A percentile compares a stretch with the other conserved stretches of the same genome.
Evolutionary conservation across 2,329 filamentous ascomycete species (phyloP).

Genomic region (Stagonosporopsis rhizophila): DNA sequence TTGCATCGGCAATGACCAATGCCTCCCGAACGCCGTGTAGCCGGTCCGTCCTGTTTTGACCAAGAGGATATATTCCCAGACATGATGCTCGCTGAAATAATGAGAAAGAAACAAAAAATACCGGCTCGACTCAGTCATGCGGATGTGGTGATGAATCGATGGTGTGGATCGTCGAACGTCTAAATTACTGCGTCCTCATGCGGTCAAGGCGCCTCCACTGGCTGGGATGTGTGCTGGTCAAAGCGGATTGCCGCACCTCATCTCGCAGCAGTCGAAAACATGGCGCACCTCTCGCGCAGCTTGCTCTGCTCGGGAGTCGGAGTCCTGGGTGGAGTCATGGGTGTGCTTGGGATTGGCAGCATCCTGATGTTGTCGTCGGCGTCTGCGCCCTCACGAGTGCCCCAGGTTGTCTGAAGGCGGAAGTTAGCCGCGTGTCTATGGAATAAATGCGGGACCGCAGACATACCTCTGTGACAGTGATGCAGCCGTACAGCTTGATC

Average conservation of each 20-base stretch:
- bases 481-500: conserved; percentile 88
- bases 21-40: conserved; percentile 42
- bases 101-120: conserved; percentile 21
- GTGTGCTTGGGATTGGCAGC: conserved; percentile 44
- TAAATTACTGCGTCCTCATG: conserved; percentile 46
- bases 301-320: conserved; percentile 44
- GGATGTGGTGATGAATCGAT: conserved; percentile 28
- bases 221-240: conserved; percentile 29
- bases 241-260: conserved; percentile 37
- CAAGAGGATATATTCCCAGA: conserved; percentile 36
- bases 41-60: conserved; percentile 42
- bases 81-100: conserved; percentile 33
- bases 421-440: conserved; percentile 27
- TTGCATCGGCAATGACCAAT: conserved; percentile 29
- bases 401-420: conserved; percentile 81
- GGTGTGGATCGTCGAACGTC: conserved; percentile 41
- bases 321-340: conserved; percentile 45
- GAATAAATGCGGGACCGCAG: conserved; percentile 33
- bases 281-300: conserved; percentile 45
- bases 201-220: conserved; percentile 32
- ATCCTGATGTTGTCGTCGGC: conserved; percentile 63
- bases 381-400: conserved; percentile 90
- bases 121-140: conserved; percentile 25
- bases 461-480: conserved; percentile 65
- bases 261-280: conserved; percentile 37